Evolutionary conservation across 2,329 filamentous ascomycete genomes (phyloP), one percentile per base, ranked within the genome.

Genomic region (Cordyceps tenuipes): DNA sequence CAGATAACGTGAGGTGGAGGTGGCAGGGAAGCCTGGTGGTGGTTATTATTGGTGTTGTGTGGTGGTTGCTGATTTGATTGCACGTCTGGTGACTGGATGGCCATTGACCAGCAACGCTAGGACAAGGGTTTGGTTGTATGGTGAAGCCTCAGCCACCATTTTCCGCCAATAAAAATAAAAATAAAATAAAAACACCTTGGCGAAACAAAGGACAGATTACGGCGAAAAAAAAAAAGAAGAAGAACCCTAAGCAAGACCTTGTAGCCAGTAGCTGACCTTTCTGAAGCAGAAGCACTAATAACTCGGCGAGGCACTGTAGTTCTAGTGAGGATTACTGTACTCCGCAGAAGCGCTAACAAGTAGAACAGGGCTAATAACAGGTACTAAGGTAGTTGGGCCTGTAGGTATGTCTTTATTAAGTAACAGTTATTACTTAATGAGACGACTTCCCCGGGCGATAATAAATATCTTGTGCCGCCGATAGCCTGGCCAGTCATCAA

Each of bases 51-150:
- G 23, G 23, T 23, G 23, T 23, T 23, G 41, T 26, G 47, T 59
- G 17, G 57, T 52, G 57, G 39, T 23, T 10, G 57, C 41, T 29
- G 29, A 29, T 29, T 59, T 29, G 29, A 29, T 29, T 59, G 48
- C 39, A 46, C 17, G 49, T 59, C 57, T 19, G 57, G 29, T 59
- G 57, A 59, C 57, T 53, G 41, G 41, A 53, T n/a, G n/a, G n/a
- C n/a, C n/a, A n/a, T 23, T 53, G 23, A 29, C 10, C 48, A 59
- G 39, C 19, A 23, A 34, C 48, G 41, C 39, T 46, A 59, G 43
- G 55, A 54, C 36, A 44, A 46, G 26, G 19, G n/a, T 31, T 41
- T n/a, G n/a, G 21, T 41, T n/a, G 23, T 39, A 36, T 36, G 34
- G 34, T 15, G 39, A 23, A 21, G 41, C 53, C 54, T 36, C 44